Evolutionary conservation across 306 rosid species (phyloP), one percentile per base, ranked within the genome.

Genomic region (Lablab purpureus): DNA sequence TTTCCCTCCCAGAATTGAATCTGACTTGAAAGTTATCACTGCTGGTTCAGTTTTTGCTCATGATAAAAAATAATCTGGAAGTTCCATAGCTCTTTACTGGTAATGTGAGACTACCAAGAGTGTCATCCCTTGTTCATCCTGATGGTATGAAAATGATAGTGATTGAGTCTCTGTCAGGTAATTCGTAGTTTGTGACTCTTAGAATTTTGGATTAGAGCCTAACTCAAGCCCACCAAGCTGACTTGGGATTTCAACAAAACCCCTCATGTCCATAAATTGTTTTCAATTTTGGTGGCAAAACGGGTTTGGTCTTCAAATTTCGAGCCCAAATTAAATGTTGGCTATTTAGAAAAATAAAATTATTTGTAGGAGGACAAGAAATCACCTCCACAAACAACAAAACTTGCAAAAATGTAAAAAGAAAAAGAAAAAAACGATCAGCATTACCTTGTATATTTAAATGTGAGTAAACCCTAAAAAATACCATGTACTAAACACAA

Each of bases 41-140:
- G 10, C 17, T 75, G 7, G 21, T 59, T 41, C 59, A 41, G 68
- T 56, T 40, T 66, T 67, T 67, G 2, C 34, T 55, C 34, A 54
- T 36, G 40, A 21, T 72, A 36, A 72, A n/a, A 54, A 73, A 55
- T 40, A 73, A 54, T 55, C 67, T 56, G 17, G 25, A 55, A 23
- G 54, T 21, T 17, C 78, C 65, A 73, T 58, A 34, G 11, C 6
- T 28, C 30, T 30, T 59, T 25, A 25, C 37, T 60, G 18, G 37
- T 59, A 41, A 10, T 2, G 14, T 2, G 47, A 41, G 47, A 41
- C 47, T 41, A 41, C 15, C 47, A 10, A 2, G 47, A 41, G 14
- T 11, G 43, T 0, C 14, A 11, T 41, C 15, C 47, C 47, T 59
- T 58, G 45, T 74, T 74, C 43, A 59, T 59, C 28, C 43, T 10